Percentiles rank a stretch among this genome's conserved stretches.
These are phyloP conservation scores for Coniochaeta pulveracea DNA, from an alignment of 2,329 filamentous ascomycete genomes.

Conservation along the genomic window DNA sequence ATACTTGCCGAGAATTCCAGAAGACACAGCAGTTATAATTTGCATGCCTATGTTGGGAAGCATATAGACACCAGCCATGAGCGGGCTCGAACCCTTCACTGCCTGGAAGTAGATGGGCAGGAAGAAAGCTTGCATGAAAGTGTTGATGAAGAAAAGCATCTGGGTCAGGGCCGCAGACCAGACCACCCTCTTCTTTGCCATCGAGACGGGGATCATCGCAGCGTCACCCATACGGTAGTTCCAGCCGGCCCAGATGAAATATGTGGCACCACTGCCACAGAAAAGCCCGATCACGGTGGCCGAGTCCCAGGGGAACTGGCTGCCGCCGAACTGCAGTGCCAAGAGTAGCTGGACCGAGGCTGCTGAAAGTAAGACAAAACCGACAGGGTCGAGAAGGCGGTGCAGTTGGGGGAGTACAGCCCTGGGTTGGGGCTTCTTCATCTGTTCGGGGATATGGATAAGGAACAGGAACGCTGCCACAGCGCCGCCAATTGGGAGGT, in stretches of 20 bases:
- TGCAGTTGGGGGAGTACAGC: slow-evolving; percentile 15
- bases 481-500: slow-evolving; percentile 29
- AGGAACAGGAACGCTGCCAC: slow-evolving; percentile 20
- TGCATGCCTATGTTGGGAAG: slow-evolving; percentile 17
- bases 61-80: slow-evolving; percentile 21
- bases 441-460: slow-evolving; percentile 24
- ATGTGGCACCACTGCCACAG: slow-evolving; percentile 19
- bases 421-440: slow-evolving; percentile 17
- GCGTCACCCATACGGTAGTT: slow-evolving; percentile 20
- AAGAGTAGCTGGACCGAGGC: slow-evolving; percentile 29
- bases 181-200: slow-evolving; percentile 12
- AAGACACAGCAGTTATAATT: slow-evolving; percentile 11
- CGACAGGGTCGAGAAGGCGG: slow-evolving; percentile 26
- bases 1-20: slow-evolving; percentile 14
- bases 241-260: slow-evolving; percentile 26
- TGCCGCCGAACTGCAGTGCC: slow-evolving; percentile 31
- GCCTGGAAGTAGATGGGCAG: slow-evolving; percentile 27
- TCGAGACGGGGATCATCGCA: slow-evolving; percentile 15
- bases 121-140: slow-evolving; percentile 16
- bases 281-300: slow-evolving; percentile 27
- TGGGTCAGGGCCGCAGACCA: slow-evolving; percentile 14
- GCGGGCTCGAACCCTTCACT: slow-evolving; percentile 15
- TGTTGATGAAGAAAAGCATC: slow-evolving; percentile 10
- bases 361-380: slow-evolving; percentile 30
- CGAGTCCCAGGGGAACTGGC: slow-evolving; percentile 25